Conservation (phyloP, 768 basidiomycete species). For the Lactarius sp. region DNA sequence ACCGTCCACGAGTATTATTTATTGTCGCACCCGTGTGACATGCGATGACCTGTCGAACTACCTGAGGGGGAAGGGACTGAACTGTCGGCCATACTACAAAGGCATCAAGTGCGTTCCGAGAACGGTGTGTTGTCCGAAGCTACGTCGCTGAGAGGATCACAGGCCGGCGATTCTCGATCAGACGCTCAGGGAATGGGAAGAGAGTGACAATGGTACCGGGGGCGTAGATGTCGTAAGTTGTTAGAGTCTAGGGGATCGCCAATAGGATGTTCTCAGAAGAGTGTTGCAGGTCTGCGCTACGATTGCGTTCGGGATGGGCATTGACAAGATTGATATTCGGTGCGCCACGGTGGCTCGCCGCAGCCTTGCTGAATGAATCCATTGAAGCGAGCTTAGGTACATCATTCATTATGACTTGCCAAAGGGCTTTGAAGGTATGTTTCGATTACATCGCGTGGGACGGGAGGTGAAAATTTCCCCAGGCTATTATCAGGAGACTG, state of each 20-base stretch:
- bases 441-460: not conserved
- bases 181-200: conserved; percentile 53
- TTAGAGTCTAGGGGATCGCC: not conserved
- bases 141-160: not conserved
- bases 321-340: conserved; percentile 78
- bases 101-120: conserved; percentile 48
- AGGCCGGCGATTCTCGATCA: conserved; percentile 49
- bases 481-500: conserved; percentile 89
- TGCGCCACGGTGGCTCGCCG: conserved; percentile 27
- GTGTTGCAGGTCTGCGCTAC: conserved; percentile 62
- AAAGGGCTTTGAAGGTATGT: conserved; percentile 73
- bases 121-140: not conserved
- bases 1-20: conserved; percentile 68
- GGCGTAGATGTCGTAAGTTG: conserved; percentile 58
- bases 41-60: conserved; percentile 65
- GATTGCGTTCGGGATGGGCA: conserved; percentile 83
- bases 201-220: conserved; percentile 48
- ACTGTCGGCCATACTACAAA: conserved; percentile 68
- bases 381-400: conserved; percentile 40
- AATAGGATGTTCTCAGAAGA: not conserved
- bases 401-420: conserved; percentile 80
- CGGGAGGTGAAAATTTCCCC: not conserved
- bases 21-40: conserved; percentile 63
- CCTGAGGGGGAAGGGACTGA: conserved; percentile 60
- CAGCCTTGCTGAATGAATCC: not conserved